Conservation (phyloP, 2,329 filamentous ascomycete genomes). For the Curvularia lunata region DNA sequence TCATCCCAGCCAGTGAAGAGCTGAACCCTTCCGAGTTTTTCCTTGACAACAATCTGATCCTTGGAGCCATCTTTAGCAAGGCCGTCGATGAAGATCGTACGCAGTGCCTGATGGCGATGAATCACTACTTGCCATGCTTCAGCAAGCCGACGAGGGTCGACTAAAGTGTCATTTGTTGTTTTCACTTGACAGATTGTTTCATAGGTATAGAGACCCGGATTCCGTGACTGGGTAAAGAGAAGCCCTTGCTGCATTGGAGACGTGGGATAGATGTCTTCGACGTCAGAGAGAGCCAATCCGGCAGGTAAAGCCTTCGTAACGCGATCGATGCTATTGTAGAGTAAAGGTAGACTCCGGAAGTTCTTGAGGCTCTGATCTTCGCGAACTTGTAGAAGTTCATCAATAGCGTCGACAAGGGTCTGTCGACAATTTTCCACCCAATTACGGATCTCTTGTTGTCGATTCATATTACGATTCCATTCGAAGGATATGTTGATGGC, state of each 20-base stretch:
- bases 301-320: slow-evolving; percentile 29
- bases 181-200: slow-evolving; percentile 40
- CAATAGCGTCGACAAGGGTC: slow-evolving; percentile 39
- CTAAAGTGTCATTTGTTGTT: slow-evolving; percentile 20
- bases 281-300: slow-evolving; percentile 25
- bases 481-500: slow-evolving; percentile 42
- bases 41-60: slow-evolving; percentile 43
- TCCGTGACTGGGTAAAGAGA: slow-evolving; percentile 38
- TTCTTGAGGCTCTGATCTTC: slow-evolving; percentile 36
- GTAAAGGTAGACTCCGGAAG: slow-evolving; percentile 41
- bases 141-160: slow-evolving; percentile 37
- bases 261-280: slow-evolving; percentile 42
- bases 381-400: slow-evolving; percentile 36
- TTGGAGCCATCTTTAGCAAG: slow-evolving; percentile 41
- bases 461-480: slow-evolving; percentile 41
- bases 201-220: slow-evolving; percentile 40
- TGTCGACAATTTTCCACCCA: slow-evolving; percentile 40
- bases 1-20: slow-evolving; percentile 35
- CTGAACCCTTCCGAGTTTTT: slow-evolving; percentile 33
- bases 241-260: slow-evolving; percentile 44
- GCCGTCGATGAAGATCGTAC: slow-evolving; percentile 46
- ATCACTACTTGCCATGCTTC: slow-evolving; percentile 47
- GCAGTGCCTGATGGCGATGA: slow-evolving; percentile 40
- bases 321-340: slow-evolving; percentile 39
- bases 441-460: slow-evolving; percentile 34